Conservation (phyloP, 2,329 filamentous ascomycete genomes). For the Diatrype stigma region DNA sequence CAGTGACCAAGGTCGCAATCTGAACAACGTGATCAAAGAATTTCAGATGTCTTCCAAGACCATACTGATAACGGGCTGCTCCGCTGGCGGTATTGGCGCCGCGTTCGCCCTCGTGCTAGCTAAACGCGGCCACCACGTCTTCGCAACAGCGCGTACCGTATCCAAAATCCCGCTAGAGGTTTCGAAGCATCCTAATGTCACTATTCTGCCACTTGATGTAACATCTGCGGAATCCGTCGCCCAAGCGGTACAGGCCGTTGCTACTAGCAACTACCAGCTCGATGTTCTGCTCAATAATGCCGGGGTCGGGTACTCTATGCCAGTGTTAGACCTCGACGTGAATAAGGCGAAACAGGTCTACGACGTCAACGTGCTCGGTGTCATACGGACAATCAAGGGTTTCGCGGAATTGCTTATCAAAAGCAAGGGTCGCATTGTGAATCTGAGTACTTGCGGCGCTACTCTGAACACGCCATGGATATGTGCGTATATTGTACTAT, state of each 20-base stretch:
- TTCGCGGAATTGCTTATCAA: constrained; percentile 23
- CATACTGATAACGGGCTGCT: constrained; percentile 4
- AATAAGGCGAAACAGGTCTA: constrained; percentile 20
- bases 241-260: too few relatives aligned
- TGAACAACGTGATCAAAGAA: too few relatives aligned
- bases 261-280: constrained; percentile 11
- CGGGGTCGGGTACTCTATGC: constrained; percentile 22
- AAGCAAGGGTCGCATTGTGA: constrained; percentile 6
- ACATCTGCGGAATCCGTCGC: too few relatives aligned
- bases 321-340: constrained; percentile 25
- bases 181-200: too few relatives aligned
- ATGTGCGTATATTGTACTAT: constrained; percentile 7
- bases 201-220: too few relatives aligned
- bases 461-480: constrained; percentile 21
- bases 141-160: constrained; percentile 5
- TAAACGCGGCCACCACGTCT: constrained; percentile 2
- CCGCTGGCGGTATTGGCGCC: constrained; percentile 2
- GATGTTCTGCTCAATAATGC: constrained; percentile 31
- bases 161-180: neutral
- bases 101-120: neutral
- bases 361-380: constrained; percentile 28
- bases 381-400: constrained; percentile 24
- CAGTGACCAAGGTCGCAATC: too few relatives aligned
- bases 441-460: constrained; percentile 25
- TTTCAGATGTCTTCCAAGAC: constrained; percentile 4